Percentiles rank a stretch among this genome's conserved stretches.
Conservation (phyloP, 768 basidiomycete species). For the Podaxis rugospora region DNA sequence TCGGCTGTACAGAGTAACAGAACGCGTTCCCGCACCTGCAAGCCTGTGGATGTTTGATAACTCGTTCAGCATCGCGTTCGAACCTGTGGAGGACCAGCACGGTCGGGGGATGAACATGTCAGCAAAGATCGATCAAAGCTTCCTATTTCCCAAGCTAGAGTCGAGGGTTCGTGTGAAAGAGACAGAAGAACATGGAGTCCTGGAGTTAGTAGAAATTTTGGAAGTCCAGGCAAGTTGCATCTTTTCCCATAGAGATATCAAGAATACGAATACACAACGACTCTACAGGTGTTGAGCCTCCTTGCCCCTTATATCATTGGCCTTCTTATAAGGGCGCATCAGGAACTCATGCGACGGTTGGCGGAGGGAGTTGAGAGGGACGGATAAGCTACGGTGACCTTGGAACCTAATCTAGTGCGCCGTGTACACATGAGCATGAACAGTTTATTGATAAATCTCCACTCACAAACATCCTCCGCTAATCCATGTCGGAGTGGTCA, state of each 20-base stretch:
- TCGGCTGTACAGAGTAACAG: background rate
- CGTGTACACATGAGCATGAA: too few species aligned
- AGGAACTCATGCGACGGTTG: constrained; percentile 21
- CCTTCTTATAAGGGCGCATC: constrained; percentile 25
- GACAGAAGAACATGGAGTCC: constrained; percentile 12
- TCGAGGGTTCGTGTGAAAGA: constrained; percentile 15
- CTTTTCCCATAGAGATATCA: background rate
- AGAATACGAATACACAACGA: background rate
- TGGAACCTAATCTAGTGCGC: too few species aligned
- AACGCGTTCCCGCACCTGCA: background rate
- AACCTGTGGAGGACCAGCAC: constrained; percentile 12
- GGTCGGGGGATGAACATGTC: constrained; percentile 18
- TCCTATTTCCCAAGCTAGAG: constrained; percentile 13
- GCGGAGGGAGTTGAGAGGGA: constrained; percentile 18
- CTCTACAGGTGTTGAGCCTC: constrained; percentile 26
- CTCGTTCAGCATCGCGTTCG: background rate
- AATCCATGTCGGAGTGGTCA: too few species aligned
- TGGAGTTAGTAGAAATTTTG: constrained; percentile 23
- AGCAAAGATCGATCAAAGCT: background rate
- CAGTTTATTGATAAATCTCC: too few species aligned
- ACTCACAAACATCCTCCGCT: too few species aligned
- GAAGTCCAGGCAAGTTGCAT: constrained; percentile 22
- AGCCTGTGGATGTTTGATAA: background rate
- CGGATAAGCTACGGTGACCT: background rate
- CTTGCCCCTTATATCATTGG: constrained; percentile 29